Conservation (phyloP, 2,329 filamentous ascomycete species). For the Alternaria sp. region DNA sequence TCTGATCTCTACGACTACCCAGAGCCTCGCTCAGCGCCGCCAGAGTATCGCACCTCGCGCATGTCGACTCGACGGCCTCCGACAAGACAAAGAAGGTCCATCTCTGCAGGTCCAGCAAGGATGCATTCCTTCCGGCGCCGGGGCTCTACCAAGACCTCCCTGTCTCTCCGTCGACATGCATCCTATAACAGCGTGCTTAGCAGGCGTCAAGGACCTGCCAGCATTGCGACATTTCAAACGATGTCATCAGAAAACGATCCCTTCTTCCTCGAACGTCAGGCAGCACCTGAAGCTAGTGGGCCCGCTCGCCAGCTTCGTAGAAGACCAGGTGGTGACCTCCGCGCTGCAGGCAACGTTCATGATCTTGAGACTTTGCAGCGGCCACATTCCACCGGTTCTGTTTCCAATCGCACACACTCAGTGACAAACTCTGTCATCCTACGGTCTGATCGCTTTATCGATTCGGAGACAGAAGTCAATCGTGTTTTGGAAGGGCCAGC, state of each 20-base stretch:
- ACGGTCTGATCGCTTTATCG: constrained; percentile 41
- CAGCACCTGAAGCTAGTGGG: constrained; percentile 25
- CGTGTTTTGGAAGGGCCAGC: constrained; percentile 17
- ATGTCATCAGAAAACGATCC: constrained; percentile 55
- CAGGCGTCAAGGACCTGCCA: constrained; percentile 62
- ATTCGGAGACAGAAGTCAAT: constrained; percentile 20
- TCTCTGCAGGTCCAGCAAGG: constrained; percentile 42
- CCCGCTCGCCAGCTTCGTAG: constrained; percentile 54
- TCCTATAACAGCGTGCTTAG: constrained; percentile 68
- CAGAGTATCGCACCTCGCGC: constrained; percentile 31
- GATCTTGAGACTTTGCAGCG: constrained; percentile 54
- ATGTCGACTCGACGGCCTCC: constrained; percentile 28
- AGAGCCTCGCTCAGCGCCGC: constrained; percentile 14
- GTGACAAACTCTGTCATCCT: constrained; percentile 51
- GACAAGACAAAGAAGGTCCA: constrained; percentile 34
- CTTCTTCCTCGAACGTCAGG: constrained; percentile 48
- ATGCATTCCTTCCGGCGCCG: constrained; percentile 48
- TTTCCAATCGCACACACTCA: constrained; percentile 55
- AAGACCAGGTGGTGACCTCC: constrained; percentile 59
- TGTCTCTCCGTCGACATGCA: constrained; percentile 62
- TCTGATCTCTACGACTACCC: constrained; percentile 32
- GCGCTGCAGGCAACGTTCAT: constrained; percentile 56
- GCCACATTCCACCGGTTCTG: constrained; percentile 58
- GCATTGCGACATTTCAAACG: constrained; percentile 64
- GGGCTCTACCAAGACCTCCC: constrained; percentile 41